phyloP scores from a whole-genome alignment of 1,139 yeast genomes.

The Sugiyamaella neomexicana region DNA sequence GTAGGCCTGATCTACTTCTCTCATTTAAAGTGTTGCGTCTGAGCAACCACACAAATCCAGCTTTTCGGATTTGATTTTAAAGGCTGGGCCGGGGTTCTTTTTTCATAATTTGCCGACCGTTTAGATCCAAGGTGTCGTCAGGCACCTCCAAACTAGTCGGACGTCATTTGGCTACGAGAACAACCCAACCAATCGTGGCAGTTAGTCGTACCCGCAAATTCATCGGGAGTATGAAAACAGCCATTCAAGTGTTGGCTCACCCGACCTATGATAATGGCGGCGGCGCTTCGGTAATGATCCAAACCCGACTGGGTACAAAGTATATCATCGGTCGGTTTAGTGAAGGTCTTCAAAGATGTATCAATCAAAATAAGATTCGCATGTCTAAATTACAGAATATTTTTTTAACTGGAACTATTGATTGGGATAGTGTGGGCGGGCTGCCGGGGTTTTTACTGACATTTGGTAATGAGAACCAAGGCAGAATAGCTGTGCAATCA shows the following conservation, averaged over 20 bases:
- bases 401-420: constrained; percentile 70
- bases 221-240: constrained; percentile 29
- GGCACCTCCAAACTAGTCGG: constrained; percentile 9
- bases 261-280: constrained; percentile 59
- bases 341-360: constrained; percentile 81
- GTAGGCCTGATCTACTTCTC: no score
- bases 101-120: constrained; percentile 6
- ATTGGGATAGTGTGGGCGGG: constrained; percentile 82
- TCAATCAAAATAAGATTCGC: constrained; percentile 44
- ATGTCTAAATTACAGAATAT: constrained; percentile 55
- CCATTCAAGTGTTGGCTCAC: constrained; percentile 42
- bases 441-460: constrained; percentile 86
- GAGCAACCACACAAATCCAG: not conserved
- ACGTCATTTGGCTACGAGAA: constrained; percentile 6
- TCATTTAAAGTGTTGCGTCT: no score
- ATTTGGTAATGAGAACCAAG: constrained; percentile 53
- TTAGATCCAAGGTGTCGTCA: constrained; percentile 7
- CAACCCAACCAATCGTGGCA: not conserved
- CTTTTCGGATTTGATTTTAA: not conserved
- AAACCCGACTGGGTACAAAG: constrained; percentile 52
- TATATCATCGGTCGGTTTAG: constrained; percentile 78
- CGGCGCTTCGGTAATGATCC: constrained; percentile 60
- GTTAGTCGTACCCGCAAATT: not conserved
- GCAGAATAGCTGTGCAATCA: constrained; percentile 44
- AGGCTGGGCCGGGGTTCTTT: not conserved